Percentiles rank a stretch among this genome's conserved stretches.
Evolutionary conservation across 208 protist species (phyloP).

Genomic region (Crithidia expoeki): DNA sequence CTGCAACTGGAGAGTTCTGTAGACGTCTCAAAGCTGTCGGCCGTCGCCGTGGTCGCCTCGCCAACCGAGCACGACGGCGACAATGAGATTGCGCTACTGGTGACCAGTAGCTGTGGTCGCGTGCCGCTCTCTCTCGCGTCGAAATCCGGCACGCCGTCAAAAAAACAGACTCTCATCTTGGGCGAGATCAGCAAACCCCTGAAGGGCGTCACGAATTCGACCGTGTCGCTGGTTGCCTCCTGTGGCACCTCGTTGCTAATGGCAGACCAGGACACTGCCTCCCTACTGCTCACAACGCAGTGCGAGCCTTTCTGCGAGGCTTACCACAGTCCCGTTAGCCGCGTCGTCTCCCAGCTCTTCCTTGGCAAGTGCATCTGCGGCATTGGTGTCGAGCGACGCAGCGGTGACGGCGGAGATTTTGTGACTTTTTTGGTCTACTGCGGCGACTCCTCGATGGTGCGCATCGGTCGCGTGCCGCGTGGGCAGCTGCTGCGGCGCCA

Average conservation of each 20-base stretch:
- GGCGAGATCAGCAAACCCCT: slow-evolving; percentile 12
- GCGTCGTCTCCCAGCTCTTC: slow-evolving; percentile 51
- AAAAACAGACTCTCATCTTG: slow-evolving; percentile 2
- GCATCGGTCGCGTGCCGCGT: slow-evolving; percentile 41
- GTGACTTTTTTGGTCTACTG: slow-evolving; percentile 64
- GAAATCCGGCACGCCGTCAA: background rate
- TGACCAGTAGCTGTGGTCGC: slow-evolving; percentile 47
- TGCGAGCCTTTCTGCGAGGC: slow-evolving; percentile 42
- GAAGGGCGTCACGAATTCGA: slow-evolving; percentile 18
- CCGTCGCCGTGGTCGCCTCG: slow-evolving; percentile 32
- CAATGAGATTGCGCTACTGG: slow-evolving; percentile 34
- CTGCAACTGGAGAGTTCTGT: slow-evolving; percentile 26
- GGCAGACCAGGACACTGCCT: slow-evolving; percentile 48
- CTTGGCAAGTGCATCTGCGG: slow-evolving; percentile 42
- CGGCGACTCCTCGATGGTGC: slow-evolving; percentile 37
- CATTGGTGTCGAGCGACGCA: slow-evolving; percentile 33
- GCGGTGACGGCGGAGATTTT: slow-evolving; percentile 27
- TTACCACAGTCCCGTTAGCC: slow-evolving; percentile 23
- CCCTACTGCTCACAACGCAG: slow-evolving; percentile 46
- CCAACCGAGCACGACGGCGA: slow-evolving; percentile 10
- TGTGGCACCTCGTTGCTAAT: slow-evolving; percentile 36
- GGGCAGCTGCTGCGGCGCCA: slow-evolving; percentile 43
- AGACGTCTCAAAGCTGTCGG: slow-evolving; percentile 3
- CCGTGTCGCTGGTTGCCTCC: slow-evolving; percentile 27
- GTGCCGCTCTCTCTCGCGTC: slow-evolving; percentile 33